Conservation (phyloP, 2,329 filamentous ascomycete genomes). For the Aspergillus spinulosporus region DNA sequence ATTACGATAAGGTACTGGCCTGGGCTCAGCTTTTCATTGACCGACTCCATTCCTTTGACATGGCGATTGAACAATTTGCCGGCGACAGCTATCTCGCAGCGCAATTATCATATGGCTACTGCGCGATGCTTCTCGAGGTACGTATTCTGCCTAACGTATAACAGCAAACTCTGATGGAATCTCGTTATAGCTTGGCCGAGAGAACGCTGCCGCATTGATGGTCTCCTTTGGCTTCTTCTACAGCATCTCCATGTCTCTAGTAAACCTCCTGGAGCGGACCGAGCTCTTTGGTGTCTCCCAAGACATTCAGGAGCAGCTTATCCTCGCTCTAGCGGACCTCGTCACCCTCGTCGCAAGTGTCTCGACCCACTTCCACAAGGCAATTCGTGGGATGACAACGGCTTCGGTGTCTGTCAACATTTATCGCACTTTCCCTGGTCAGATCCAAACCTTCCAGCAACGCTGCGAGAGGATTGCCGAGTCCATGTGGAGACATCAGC, state of each 20-base stretch:
- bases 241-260: slow-evolving; percentile 45
- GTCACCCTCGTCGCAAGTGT: slow-evolving; percentile 34
- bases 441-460: slow-evolving; percentile 38
- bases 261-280: slow-evolving; percentile 49
- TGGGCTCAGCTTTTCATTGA: slow-evolving; percentile 45
- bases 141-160: neutral
- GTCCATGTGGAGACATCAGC: slow-evolving; percentile 44
- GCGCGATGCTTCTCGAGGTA: slow-evolving; percentile 51
- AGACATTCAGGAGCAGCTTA: slow-evolving; percentile 52
- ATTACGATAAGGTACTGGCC: slow-evolving; percentile 43
- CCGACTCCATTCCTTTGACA: slow-evolving; percentile 39
- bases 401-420: slow-evolving; percentile 39
- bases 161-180: neutral
- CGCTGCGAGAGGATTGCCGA: slow-evolving; percentile 40
- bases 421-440: slow-evolving; percentile 38
- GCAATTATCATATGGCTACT: slow-evolving; percentile 52
- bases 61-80: slow-evolving; percentile 38
- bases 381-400: slow-evolving; percentile 23
- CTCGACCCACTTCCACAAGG: slow-evolving; percentile 40
- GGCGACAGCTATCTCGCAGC: slow-evolving; percentile 45
- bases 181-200: slow-evolving; percentile 45
- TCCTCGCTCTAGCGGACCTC: slow-evolving; percentile 39
- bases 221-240: slow-evolving; percentile 56
- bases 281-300: slow-evolving; percentile 48
- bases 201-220: slow-evolving; percentile 51